These are phyloP conservation scores for Ilyonectria sp. DNA, from an alignment of 2,329 filamentous ascomycete species.

Conservation along the genomic window DNA sequence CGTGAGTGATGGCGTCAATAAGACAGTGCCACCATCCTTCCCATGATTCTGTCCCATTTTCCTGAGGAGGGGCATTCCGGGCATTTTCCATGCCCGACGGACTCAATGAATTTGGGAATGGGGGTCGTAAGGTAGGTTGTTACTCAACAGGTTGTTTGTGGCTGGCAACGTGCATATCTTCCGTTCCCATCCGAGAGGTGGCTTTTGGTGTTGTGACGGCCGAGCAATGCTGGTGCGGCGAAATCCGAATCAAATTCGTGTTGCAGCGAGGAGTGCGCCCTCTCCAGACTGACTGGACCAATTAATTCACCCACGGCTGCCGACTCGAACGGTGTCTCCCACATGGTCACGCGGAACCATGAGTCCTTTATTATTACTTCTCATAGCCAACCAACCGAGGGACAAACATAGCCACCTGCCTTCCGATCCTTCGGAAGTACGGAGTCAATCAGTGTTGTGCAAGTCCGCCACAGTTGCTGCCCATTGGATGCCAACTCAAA, in stretches of 20 bases:
- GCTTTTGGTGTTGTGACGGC: not conserved
- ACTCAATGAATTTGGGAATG: not conserved
- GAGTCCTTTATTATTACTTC: not conserved
- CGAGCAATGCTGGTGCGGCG: too few species aligned
- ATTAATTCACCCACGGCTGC: not conserved
- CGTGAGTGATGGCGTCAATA: not conserved
- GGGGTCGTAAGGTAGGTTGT: not conserved
- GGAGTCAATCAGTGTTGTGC: not conserved
- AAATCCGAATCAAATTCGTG: not conserved
- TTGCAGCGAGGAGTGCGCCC: not conserved
- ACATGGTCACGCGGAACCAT: not conserved
- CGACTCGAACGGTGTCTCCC: not conserved
- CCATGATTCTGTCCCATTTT: not conserved
- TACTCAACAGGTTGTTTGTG: not conserved
- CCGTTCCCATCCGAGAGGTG: not conserved
- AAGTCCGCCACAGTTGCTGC: not conserved
- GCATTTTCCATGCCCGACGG: not conserved
- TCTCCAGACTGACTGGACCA: not conserved
- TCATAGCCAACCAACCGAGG: not conserved
- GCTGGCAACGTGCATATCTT: not conserved
- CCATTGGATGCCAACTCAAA: constrained; percentile 11
- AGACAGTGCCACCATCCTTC: not conserved
- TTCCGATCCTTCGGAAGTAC: constrained; percentile 2
- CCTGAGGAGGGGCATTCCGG: not conserved
- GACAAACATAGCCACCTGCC: not conserved